Conservation (phyloP, 202 grass and related monocot genomes). For the Setaria italica region DNA sequence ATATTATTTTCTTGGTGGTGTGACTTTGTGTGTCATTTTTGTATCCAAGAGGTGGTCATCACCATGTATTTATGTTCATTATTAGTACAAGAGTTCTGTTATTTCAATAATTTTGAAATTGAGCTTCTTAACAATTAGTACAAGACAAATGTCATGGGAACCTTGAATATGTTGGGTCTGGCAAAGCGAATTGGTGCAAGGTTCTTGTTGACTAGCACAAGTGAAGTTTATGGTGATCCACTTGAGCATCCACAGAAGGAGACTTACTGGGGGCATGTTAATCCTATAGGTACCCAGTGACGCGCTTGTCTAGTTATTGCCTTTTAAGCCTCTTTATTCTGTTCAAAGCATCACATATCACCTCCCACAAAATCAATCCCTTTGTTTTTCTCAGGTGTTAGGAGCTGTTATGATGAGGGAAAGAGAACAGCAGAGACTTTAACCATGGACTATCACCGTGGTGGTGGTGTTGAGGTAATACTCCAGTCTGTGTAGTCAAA, state of each 20-base stretch:
- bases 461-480: slow-evolving; percentile 71
- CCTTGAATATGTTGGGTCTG: slow-evolving; percentile 89
- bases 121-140: slow-evolving; percentile 55
- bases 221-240: slow-evolving; percentile 90
- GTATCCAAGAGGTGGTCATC: neutral
- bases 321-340: neutral
- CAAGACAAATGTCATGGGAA: slow-evolving; percentile 98
- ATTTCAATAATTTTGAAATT: slow-evolving; percentile 23
- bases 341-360: slow-evolving; percentile 28
- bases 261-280: slow-evolving; percentile 89
- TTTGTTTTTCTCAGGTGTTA: slow-evolving; percentile 60
- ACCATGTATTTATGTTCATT: neutral
- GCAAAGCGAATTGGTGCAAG: slow-evolving; percentile 86
- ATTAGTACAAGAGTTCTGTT: neutral
- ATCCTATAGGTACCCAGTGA: slow-evolving; percentile 71
- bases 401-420: slow-evolving; percentile 92
- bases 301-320: neutral
- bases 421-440: slow-evolving; percentile 91
- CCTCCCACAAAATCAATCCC: slow-evolving; percentile 15
- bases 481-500: neutral
- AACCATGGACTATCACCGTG: slow-evolving; percentile 88
- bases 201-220: slow-evolving; percentile 87
- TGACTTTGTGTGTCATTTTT: neutral
- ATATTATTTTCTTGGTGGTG: neutral
- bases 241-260: slow-evolving; percentile 93